Conservation (phyloP, 2,329 filamentous ascomycete species). For the Endoconidiophora polonica region DNA sequence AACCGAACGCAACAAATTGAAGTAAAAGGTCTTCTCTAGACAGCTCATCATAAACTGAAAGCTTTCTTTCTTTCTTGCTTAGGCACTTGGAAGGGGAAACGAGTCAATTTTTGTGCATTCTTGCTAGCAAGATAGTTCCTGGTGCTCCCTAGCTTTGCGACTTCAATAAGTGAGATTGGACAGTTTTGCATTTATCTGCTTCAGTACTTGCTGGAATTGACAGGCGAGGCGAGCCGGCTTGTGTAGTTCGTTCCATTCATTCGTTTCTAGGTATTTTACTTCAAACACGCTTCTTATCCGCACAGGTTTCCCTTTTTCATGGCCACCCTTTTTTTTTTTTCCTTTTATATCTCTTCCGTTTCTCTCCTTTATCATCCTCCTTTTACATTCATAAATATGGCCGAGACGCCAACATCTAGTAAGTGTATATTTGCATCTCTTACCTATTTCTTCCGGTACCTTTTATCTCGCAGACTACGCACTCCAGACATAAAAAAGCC, state of each 20-base stretch:
- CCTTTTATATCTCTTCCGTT: not conserved
- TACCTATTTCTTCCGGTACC: not conserved
- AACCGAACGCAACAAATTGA: no score
- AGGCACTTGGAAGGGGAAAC: no score
- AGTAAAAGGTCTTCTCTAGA: no score
- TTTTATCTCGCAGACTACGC: not conserved
- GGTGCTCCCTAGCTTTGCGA: no score
- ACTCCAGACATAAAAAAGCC: not conserved
- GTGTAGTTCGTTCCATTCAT: not conserved
- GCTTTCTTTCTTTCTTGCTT: no score
- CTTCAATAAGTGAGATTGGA: no score
- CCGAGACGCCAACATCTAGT: constrained; percentile 12
- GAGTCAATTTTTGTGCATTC: no score
- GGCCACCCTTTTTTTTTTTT: not conserved
- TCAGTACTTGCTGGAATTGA: not conserved
- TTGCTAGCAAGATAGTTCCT: no score
- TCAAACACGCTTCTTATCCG: no score
- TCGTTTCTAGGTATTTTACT: not conserved
- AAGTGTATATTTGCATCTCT: not conserved
- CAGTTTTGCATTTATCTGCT: no score
- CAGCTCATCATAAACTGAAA: no score
- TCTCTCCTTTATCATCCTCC: not conserved
- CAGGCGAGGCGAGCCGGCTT: not conserved
- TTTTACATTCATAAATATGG: constrained; percentile 9
- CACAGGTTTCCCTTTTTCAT: no score